Evolutionary conservation across 371 early-diverging fungal genomes (phyloP).

Genomic region (Actinomucor elegans): DNA sequence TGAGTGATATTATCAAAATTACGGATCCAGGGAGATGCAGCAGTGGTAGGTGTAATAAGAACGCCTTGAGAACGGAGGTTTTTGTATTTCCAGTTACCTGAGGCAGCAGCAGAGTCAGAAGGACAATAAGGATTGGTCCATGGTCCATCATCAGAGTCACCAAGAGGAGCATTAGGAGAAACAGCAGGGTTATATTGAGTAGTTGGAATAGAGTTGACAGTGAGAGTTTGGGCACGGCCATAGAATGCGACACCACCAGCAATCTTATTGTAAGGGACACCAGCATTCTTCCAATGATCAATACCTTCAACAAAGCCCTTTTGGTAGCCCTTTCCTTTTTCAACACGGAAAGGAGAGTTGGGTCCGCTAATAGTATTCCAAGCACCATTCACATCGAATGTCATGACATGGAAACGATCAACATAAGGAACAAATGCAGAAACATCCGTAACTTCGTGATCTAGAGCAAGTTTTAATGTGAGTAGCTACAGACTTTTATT

Average conservation of each 20-base stretch:
- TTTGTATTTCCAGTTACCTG: conserved; percentile 64
- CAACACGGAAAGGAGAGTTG: conserved; percentile 58
- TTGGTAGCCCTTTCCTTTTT: conserved; percentile 35
- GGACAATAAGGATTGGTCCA: conserved; percentile 51
- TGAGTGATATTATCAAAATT: conserved; percentile 52
- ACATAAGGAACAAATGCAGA: conserved; percentile 59
- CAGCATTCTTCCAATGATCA: conserved; percentile 52
- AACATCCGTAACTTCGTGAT: conserved; percentile 49
- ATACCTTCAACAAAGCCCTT: conserved; percentile 51
- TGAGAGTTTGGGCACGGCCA: conserved; percentile 41
- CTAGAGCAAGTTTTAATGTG: neutral
- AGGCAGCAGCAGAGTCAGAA: conserved; percentile 32
- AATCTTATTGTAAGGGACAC: conserved; percentile 55
- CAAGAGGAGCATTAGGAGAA: conserved; percentile 29
- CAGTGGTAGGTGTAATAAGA: conserved; percentile 42
- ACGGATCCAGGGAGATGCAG: conserved; percentile 57
- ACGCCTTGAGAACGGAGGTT: conserved; percentile 62
- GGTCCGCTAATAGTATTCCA: conserved; percentile 59
- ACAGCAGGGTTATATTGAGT: conserved; percentile 10
- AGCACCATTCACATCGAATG: conserved; percentile 41
- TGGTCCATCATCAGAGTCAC: conserved; percentile 51
- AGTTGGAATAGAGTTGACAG: neutral
- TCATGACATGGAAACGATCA: conserved; percentile 64
- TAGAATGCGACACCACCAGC: conserved; percentile 60
- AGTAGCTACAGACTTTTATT: too few relatives aligned